Evolutionary conservation across 306 rosid species (phyloP).

Genomic region (Sophora flavescens): DNA sequence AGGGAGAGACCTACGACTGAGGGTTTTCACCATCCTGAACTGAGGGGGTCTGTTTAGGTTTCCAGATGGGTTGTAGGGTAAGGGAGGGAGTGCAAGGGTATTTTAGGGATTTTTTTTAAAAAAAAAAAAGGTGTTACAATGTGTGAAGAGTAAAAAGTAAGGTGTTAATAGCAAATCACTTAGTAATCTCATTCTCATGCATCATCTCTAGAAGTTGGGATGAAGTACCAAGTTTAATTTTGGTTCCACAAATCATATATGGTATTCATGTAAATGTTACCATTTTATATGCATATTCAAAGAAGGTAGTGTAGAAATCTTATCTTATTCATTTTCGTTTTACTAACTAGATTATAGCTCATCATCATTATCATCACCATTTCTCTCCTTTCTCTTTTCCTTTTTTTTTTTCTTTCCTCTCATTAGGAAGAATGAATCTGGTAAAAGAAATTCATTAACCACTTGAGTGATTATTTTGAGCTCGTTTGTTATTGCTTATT

Average conservation of each 20-base stretch:
- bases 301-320: conserved; percentile 41
- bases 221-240: conserved; percentile 77
- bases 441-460: neutral
- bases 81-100: too few species aligned
- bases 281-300: conserved; percentile 36
- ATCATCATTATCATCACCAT: neutral
- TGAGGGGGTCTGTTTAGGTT: too few species aligned
- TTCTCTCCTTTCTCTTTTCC: neutral
- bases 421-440: neutral
- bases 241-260: conserved; percentile 23
- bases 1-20: too few species aligned
- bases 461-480: neutral
- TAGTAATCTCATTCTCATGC: too few species aligned
- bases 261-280: conserved; percentile 55
- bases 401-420: neutral
- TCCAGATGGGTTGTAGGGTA: too few species aligned
- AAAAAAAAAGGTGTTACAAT: too few species aligned
- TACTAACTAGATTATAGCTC: neutral
- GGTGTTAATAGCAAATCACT: too few species aligned
- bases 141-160: too few species aligned
- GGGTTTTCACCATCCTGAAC: too few species aligned
- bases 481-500: too few species aligned
- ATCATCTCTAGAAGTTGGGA: conserved; percentile 89
- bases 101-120: too few species aligned
- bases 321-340: conserved; percentile 14